Percentiles rank a stretch among this genome's conserved stretches.
Evolutionary conservation across 2,329 filamentous ascomycete species (phyloP).

Genomic region (Exophiala phaeomuriformis): DNA sequence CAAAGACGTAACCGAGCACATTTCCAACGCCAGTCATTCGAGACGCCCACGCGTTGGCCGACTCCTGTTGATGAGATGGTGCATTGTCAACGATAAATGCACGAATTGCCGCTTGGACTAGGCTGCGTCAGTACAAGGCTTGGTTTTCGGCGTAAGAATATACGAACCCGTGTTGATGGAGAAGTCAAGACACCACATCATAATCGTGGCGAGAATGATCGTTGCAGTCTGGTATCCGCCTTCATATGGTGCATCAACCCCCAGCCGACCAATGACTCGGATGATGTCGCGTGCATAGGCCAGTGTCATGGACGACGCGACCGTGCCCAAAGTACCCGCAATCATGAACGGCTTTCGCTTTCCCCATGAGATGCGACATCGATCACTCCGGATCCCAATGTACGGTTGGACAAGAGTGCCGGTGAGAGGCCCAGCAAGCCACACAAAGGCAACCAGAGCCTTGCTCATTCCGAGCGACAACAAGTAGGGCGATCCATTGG

Average conservation of each 20-base stretch:
- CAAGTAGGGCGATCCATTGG: conserved; percentile 81
- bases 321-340: conserved; percentile 59
- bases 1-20: conserved; percentile 81
- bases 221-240: conserved; percentile 56
- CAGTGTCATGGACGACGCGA: conserved; percentile 60
- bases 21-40: conserved; percentile 81
- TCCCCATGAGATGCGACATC: conserved; percentile 65
- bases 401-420: conserved; percentile 76
- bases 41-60: conserved; percentile 90
- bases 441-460: conserved; percentile 72
- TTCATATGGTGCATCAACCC: conserved; percentile 63
- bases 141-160: conserved; percentile 7
- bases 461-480: conserved; percentile 76
- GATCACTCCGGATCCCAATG: conserved; percentile 73
- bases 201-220: conserved; percentile 72
- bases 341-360: conserved; percentile 78
- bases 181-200: conserved; percentile 88
- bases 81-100: conserved; percentile 92
- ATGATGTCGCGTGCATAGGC: conserved; percentile 71
- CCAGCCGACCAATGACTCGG: conserved; percentile 57
- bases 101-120: conserved; percentile 81
- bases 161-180: conserved; percentile 78
- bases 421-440: conserved; percentile 74
- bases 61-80: conserved; percentile 85
- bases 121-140: conserved; percentile 6